A percentile compares a stretch with the other conserved stretches of the same genome.
phyloP scores from a whole-genome alignment of 371 early-diverging fungal species.

The Synchytrium microbalum region DNA sequence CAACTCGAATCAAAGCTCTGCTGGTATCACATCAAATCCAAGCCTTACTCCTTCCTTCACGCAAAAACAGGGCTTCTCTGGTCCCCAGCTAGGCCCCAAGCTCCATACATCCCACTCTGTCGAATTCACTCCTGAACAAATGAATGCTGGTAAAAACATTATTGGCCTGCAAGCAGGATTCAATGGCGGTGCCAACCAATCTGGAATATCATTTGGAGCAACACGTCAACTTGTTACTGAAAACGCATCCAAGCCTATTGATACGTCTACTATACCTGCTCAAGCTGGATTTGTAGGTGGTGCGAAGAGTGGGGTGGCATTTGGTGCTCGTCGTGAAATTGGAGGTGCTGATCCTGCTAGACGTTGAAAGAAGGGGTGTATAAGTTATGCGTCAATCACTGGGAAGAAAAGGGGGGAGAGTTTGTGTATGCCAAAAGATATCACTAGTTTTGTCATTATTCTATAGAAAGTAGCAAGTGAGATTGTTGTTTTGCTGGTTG shows the following conservation, averaged over 20 bases:
- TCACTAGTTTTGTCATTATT: too few species aligned
- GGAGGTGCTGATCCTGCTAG: too few species aligned
- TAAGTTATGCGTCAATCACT: too few species aligned
- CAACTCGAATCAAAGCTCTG: too few species aligned
- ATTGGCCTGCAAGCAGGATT: constrained; percentile 24
- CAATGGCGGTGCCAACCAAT: constrained; percentile 20
- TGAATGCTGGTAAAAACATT: constrained; percentile 47
- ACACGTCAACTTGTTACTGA: constrained; percentile 14
- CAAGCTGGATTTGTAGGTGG: constrained; percentile 5
- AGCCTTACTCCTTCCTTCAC: too few species aligned
- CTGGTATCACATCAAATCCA: too few species aligned
- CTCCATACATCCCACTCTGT: constrained; percentile 30
- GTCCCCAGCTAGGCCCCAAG: neutral
- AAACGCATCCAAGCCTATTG: constrained; percentile 7
- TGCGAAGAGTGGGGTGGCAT: constrained; percentile 13
- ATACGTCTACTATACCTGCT: neutral
- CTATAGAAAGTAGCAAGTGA: too few species aligned
- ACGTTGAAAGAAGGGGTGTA: too few species aligned
- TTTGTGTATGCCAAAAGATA: too few species aligned
- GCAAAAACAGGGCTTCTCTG: constrained; percentile 39
- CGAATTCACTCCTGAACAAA: constrained; percentile 55
- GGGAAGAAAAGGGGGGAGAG: too few species aligned
- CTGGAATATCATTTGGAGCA: constrained; percentile 16
- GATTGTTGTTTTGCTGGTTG: too few species aligned
- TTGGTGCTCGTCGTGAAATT: constrained; percentile 24